Evolutionary conservation across 176 grass and related monocot genomes (phyloP).

Genomic region (Bonia amplexicaulis): DNA sequence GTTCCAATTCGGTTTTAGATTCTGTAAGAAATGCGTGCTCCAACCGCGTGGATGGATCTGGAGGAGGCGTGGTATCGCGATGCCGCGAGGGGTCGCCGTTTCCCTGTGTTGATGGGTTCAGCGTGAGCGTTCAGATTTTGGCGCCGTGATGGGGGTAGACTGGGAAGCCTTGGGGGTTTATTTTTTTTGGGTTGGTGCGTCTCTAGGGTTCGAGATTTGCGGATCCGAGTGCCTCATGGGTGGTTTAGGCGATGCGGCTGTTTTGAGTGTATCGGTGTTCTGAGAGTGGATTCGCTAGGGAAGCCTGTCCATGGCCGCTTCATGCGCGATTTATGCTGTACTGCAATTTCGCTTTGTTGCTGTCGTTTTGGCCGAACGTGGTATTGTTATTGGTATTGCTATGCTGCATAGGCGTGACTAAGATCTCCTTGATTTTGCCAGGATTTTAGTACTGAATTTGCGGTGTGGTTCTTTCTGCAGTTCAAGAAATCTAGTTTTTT

Average conservation of each 20-base stretch:
- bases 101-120: neutral
- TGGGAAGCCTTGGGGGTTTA: neutral
- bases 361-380: neutral
- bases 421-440: neutral
- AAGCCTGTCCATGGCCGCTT: neutral
- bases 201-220: constrained; percentile 13
- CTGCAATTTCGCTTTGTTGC: neutral
- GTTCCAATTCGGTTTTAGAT: neutral
- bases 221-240: neutral
- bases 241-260: neutral
- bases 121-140: neutral
- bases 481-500: neutral
- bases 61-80: neutral
- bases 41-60: constrained; percentile 18
- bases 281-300: neutral
- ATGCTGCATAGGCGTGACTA: neutral
- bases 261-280: neutral
- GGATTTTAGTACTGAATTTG: neutral
- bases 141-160: neutral
- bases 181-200: neutral
- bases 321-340: neutral
- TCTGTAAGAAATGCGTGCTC: neutral
- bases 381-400: neutral
- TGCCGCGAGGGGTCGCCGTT: neutral
- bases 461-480: neutral